phyloP scores from a whole-genome alignment of 306 rosid genomes.

The Senna siamea region DNA sequence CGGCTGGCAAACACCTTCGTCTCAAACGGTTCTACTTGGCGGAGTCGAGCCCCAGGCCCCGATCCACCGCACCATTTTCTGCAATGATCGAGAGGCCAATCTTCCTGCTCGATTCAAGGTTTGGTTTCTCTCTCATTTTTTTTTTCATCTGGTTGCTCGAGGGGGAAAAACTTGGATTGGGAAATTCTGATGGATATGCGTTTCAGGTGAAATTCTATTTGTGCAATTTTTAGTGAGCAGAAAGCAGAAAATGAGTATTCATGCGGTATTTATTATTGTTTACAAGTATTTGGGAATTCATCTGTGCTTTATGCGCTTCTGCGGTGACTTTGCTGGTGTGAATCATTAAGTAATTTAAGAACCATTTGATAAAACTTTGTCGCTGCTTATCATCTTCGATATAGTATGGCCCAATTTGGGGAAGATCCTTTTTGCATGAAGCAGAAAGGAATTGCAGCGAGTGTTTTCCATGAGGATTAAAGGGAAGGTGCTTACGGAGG shows the following conservation, averaged over 20 bases:
- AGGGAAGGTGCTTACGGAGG: too few species aligned
- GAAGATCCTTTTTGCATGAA: not conserved
- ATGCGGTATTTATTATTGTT: not conserved
- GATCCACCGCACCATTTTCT: slow-evolving; percentile 62
- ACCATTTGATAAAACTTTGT: not conserved
- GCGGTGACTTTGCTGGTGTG: not conserved
- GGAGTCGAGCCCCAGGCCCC: slow-evolving; percentile 77
- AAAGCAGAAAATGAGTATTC: not conserved
- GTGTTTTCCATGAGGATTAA: too few species aligned
- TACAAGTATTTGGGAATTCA: not conserved
- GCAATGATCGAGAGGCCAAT: slow-evolving; percentile 71
- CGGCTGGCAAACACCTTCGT: slow-evolving; percentile 41
- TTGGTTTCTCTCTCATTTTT: not conserved
- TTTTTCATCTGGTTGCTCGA: slow-evolving; percentile 4
- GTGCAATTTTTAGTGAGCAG: not conserved
- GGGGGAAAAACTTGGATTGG: not conserved
- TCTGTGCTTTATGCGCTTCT: not conserved
- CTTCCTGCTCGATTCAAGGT: slow-evolving; percentile 61
- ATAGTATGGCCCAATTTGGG: not conserved
- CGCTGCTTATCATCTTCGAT: not conserved
- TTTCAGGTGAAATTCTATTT: not conserved
- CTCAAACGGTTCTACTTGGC: slow-evolving; percentile 60
- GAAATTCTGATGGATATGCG: not conserved
- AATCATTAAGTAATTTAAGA: not conserved
- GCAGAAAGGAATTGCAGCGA: too few species aligned